Base-by-base conservation (phyloP, 1,284 basidiomycete genomes). In the Peniophora sp. region DNA sequence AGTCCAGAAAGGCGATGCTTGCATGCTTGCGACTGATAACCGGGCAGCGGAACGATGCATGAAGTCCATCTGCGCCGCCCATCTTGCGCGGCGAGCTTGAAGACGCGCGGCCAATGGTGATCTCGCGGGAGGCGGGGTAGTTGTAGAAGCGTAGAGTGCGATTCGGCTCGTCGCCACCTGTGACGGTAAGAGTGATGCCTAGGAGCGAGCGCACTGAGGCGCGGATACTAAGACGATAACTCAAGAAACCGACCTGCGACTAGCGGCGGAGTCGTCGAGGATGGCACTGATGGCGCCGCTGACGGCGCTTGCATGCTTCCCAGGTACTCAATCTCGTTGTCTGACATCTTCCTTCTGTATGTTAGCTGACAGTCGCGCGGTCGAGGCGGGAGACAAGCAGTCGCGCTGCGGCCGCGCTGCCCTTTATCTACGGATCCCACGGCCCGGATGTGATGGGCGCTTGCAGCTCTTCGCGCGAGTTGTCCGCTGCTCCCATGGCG, bases 11-110 rank as follows among this genome's bases (percentile, higher is more conserved):
- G 9, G 70, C 72, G 55, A 85, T 77, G 72, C 76, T 81, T 50
- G 82, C 81, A 69, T 85, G 82, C 56, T 69, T 73, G 44, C 82
- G 71, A 63, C 80, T 83, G 55, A 85, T 78, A 32, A 84, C 82
- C 11, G 81, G 77, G 58, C 81, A 84, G 49, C 73, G 68, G 58
- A 83, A 83, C 63, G 75, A 70, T 5, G 78, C 78, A 43, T 63
- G 38, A n/a, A 41, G n/a, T n/a, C 8, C 8, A 20, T 41, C 38
- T 17, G 38, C 8, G 16, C n/a, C 38, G 38, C 19, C 38, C 6
- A 12, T 5, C 19, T n/a, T 41, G 38, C 38, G 16, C 24, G 58
- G 53, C 0, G 67, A 63, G 19, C 27, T 32, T 32, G 60, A 66
- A 17, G 75, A 70, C 39, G 73, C 74, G 47, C 82, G 77, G 20